Evolutionary conservation across 139 green algal genomes (phyloP).

Genomic region (Yamagishiella unicocca): DNA sequence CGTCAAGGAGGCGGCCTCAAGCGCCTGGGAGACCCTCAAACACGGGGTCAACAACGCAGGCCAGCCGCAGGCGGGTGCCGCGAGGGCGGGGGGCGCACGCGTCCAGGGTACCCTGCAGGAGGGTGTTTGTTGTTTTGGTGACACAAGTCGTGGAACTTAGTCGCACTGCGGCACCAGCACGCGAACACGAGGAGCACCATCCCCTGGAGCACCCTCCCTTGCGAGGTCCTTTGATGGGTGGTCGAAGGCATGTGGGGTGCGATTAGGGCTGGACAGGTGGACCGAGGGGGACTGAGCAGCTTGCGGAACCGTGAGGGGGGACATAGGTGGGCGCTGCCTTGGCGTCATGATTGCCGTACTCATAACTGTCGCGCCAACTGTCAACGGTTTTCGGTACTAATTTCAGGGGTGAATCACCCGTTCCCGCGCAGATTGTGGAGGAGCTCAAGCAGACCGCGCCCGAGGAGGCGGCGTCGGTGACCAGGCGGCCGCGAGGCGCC

Average conservation of each 20-base stretch:
- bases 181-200: neutral
- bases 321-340: neutral
- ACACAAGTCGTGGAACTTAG: neutral
- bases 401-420: too few relatives aligned
- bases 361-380: too few relatives aligned
- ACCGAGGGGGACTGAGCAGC: too few relatives aligned
- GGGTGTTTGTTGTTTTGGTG: neutral
- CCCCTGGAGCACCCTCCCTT: neutral
- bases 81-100: neutral
- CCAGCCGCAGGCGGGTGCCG: constrained; percentile 36
- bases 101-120: neutral
- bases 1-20: neutral
- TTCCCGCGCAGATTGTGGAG: constrained; percentile 20
- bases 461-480: neutral
- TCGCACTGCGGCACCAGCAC: neutral
- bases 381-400: too few relatives aligned
- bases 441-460: constrained; percentile 24
- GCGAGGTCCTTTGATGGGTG: neutral
- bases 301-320: too few relatives aligned
- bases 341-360: neutral
- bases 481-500: too few relatives aligned
- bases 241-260: too few relatives aligned
- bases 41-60: constrained; percentile 48
- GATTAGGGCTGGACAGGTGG: too few relatives aligned
- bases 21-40: constrained; percentile 50